Conservation (phyloP, 202 grass and related monocot genomes). For the Alloteropsis angusta region DNA sequence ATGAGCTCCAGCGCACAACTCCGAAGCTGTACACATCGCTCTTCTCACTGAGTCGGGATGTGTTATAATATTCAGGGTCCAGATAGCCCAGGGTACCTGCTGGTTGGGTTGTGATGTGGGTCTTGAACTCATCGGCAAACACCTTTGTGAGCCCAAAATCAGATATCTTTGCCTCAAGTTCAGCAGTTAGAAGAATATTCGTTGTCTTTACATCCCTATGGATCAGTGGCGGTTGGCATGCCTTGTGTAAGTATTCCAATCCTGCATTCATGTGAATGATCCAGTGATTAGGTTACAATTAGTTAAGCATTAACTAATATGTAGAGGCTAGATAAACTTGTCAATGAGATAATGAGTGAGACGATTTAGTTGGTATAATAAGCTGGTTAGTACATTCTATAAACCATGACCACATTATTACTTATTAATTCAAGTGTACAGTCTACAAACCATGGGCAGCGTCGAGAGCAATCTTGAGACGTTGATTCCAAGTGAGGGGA, state of each 20-base stretch:
- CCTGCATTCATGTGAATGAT: slow-evolving; percentile 17
- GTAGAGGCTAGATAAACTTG: not conserved
- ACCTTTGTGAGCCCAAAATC: slow-evolving; percentile 62
- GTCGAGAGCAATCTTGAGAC: slow-evolving; percentile 64
- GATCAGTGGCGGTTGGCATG: slow-evolving; percentile 58
- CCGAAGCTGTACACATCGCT: slow-evolving; percentile 34
- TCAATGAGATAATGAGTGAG: not conserved
- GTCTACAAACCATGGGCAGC: slow-evolving; percentile 56
- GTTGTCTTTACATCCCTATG: slow-evolving; percentile 73
- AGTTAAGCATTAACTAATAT: not conserved
- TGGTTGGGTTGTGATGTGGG: slow-evolving; percentile 43
- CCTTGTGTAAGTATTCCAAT: slow-evolving; percentile 70
- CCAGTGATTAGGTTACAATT: not conserved
- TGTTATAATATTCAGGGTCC: slow-evolving; percentile 62
- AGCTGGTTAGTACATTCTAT: not conserved
- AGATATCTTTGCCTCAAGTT: slow-evolving; percentile 59
- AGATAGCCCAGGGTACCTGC: slow-evolving; percentile 68
- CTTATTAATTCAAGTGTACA: not conserved
- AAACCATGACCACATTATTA: not conserved
- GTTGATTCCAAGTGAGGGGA: slow-evolving; percentile 54
- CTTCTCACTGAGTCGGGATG: slow-evolving; percentile 36
- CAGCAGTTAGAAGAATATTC: slow-evolving; percentile 58
- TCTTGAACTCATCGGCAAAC: slow-evolving; percentile 19
- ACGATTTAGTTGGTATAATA: not conserved
- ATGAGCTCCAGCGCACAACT: slow-evolving; percentile 29